Evolutionary conservation across 306 rosid species (phyloP), one percentile per base, ranked within the genome.

Genomic region (Chamaecrista fasciculata): DNA sequence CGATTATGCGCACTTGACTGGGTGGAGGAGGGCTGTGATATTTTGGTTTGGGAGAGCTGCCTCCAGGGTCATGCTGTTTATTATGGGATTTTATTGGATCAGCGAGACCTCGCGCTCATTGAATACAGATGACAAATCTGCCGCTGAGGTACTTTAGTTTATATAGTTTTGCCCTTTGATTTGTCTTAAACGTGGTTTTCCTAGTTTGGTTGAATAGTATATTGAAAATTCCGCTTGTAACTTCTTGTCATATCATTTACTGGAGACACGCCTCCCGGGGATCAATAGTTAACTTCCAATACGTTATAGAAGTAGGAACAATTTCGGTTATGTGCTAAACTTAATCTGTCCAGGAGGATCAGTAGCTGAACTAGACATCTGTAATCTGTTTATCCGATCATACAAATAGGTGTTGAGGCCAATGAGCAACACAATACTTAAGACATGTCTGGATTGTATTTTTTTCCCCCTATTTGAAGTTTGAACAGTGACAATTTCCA

Each of bases 71-170:
- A 51, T 95, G 86, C 87, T 95, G 28, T 85, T 87, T 64, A 29
- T 84, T 63, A 66, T 95, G n/a, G 99, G 97, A 33, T 95, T 95
- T 75, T 95, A 89, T 87, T 89, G 99, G 99, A 91, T 95, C 73
- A 34, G 66, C 31, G 87, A 82, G 56, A 73, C 68, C 0, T 33
- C 62, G 69, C 77, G 57, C 37, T 66, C 68, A 71, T 71, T 73
- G 0, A 19, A 42, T 53, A 6, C 49, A 9, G 67, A 71, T 21
- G 61, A 78, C 25, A 81, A 70, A 53, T 40, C 72, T 8, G n/a
- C 76, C 57, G 6, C 76, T 11, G 79, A 84, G 87, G 96, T 89
- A 74, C 21, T 62, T 25, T 16, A 20, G 15, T 29, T 63, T 29
- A 12, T 8, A 12, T 25, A 9, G 5, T 1, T 39, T 12, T 63